phyloP scores from a whole-genome alignment of 1,284 basidiomycete species.

The Mycosarcoma maydis region DNA sequence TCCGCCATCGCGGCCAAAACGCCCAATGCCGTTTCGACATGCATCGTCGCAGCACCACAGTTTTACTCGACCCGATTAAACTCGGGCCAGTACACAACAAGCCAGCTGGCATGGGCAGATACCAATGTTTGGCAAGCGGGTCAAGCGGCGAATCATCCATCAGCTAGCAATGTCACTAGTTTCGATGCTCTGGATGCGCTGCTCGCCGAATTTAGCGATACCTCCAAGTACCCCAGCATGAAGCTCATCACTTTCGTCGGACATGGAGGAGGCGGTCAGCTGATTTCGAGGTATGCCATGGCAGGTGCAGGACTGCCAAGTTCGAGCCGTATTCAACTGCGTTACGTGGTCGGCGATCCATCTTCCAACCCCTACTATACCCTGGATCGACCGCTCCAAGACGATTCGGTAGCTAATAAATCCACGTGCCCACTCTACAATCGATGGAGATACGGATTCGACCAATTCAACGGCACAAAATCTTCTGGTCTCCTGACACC shows the following conservation, averaged over 20 bases:
- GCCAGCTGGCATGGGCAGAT: conserved; percentile 54
- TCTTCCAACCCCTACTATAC: conserved; percentile 62
- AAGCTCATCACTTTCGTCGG: conserved; percentile 62
- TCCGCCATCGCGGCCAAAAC: conserved; percentile 37
- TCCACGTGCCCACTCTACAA: conserved; percentile 54
- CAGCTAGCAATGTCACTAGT: conserved; percentile 42
- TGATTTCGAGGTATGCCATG: conserved; percentile 61
- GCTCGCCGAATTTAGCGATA: conserved; percentile 52
- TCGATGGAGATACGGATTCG: conserved; percentile 63
- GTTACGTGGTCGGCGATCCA: conserved; percentile 64
- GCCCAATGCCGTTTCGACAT: conserved; percentile 25
- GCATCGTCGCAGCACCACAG: conserved; percentile 59
- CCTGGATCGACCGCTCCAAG: conserved; percentile 52
- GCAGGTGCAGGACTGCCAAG: conserved; percentile 43
- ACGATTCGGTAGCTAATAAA: conserved; percentile 39
- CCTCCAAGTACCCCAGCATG: conserved; percentile 52
- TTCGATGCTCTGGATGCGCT: conserved; percentile 62
- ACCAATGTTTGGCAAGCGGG: conserved; percentile 63
- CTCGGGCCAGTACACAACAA: conserved; percentile 54
- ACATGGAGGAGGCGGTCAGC: conserved; percentile 63
- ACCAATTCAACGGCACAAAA: conserved; percentile 47
- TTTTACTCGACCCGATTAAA: conserved; percentile 59
- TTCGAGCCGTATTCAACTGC: conserved; percentile 39
- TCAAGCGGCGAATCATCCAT: conserved; percentile 53
- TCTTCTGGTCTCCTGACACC: conserved; percentile 23